phyloP scores from a whole-genome alignment of 768 basidiomycete genomes.

The Leccinum sublutescens region DNA sequence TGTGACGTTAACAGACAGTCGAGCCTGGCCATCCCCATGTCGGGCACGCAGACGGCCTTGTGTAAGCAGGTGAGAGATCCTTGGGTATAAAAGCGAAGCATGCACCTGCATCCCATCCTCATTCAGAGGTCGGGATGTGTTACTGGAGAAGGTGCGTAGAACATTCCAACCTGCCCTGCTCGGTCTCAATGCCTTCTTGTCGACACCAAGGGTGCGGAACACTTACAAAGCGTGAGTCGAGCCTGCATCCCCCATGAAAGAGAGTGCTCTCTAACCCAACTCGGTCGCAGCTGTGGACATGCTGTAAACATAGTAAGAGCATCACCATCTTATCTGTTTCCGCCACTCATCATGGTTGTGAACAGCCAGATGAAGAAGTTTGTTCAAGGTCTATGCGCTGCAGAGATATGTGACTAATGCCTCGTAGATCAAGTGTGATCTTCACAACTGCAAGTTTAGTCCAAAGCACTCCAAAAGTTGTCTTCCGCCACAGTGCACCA shows the following conservation, averaged over 20 bases:
- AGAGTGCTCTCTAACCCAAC: slow-evolving; percentile 4
- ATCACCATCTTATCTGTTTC: background rate
- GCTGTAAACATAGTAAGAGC: slow-evolving; percentile 45
- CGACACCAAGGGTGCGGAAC: slow-evolving; percentile 50
- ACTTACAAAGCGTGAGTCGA: slow-evolving; percentile 47
- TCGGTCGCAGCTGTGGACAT: slow-evolving; percentile 49
- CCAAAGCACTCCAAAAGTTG: slow-evolving; percentile 52
- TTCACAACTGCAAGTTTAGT: slow-evolving; percentile 63
- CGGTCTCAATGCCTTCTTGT: slow-evolving; percentile 18
- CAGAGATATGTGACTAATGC: slow-evolving; percentile 12
- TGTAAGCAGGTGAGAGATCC: slow-evolving; percentile 31
- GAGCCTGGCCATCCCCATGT: slow-evolving; percentile 26
- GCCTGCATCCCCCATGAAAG: background rate
- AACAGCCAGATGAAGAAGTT: slow-evolving; percentile 61
- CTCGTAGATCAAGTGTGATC: slow-evolving; percentile 59
- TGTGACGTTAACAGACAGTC: slow-evolving; percentile 30
- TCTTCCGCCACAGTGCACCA: slow-evolving; percentile 47
- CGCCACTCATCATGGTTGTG: slow-evolving; percentile 7
- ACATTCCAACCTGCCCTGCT: background rate
- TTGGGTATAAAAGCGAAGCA: slow-evolving; percentile 30
- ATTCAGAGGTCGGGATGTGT: slow-evolving; percentile 44
- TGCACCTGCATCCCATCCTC: background rate
- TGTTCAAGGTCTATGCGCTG: background rate
- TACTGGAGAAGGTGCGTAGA: slow-evolving; percentile 55
- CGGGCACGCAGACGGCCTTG: slow-evolving; percentile 20